phyloP scores from a whole-genome alignment of 1,284 basidiomycete species.

The Rhodofomes roseus region DNA sequence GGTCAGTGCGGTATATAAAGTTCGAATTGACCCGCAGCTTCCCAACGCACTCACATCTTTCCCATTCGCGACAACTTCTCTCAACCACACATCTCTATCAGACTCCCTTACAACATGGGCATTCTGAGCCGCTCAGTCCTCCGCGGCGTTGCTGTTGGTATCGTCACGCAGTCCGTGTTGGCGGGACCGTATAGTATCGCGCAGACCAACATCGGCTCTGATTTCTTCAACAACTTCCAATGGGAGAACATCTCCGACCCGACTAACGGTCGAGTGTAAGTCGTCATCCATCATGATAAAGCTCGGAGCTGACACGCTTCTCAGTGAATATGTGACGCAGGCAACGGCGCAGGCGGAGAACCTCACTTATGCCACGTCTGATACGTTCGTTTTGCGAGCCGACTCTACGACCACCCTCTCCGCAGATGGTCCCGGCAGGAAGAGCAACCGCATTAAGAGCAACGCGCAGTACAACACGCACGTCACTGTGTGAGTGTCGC shows the following conservation, averaged over 20 bases:
- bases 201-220: conserved; percentile 8
- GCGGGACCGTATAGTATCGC: conserved; percentile 4
- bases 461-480: conserved; percentile 50
- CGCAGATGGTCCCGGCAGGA: conserved; percentile 47
- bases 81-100: neutral
- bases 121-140: conserved; percentile 23
- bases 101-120: conserved; percentile 8
- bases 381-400: conserved; percentile 41
- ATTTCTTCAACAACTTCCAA: conserved; percentile 6
- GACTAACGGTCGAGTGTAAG: conserved; percentile 61
- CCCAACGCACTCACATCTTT: neutral
- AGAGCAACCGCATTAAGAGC: conserved; percentile 55
- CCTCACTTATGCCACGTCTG: conserved; percentile 27
- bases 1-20: neutral
- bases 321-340: conserved; percentile 33
- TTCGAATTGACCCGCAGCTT: neutral
- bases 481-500: conserved; percentile 49
- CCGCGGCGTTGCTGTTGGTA: conserved; percentile 30
- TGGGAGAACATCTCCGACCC: conserved; percentile 50
- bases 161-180: neutral
- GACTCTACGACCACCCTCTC: conserved; percentile 45
- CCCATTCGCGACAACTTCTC: neutral
- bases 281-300: neutral
- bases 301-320: neutral
- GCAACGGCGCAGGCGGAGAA: conserved; percentile 28